Evolutionary conservation across 306 rosid genomes (phyloP), one percentile per base, ranked within the genome.

Genomic region (Prunus salicina): DNA sequence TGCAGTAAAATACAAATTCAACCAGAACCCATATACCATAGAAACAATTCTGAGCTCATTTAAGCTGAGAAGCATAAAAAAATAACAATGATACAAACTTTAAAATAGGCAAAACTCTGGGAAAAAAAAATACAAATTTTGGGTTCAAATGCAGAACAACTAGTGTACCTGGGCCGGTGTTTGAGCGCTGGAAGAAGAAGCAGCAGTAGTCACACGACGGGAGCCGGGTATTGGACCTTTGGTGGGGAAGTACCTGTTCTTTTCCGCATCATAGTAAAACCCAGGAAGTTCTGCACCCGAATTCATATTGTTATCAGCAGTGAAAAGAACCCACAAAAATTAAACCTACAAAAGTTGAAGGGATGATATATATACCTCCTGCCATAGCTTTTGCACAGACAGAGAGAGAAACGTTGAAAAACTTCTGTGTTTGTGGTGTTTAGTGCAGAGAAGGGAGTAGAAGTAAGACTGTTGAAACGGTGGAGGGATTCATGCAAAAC

Each of bases 211-310:
- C 41, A 86, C 25, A 46, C 79, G 75, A 74, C 89, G 63, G 79
- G 90, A 81, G 19, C 98, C 97, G 1, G 97, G 98, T 13, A 88
- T 86, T n/a, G 90, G 96, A 12, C 94, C 91, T 75, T 90, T 94
- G 69, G 86, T 76, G 46, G 91, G 93, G 78, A 93, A 94, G 82
- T 90, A 94, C 75, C 96, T 82, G 75, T 89, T 90, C 93, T 85
- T 94, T 84, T 86, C 93, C 65, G 80, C 79, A 73, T 91, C 95
- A 78, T 73, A 94, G 60, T 94, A 94, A 78, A 86, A 94, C 76
- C 97, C 97, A 6, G 96, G 98, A 80, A 91, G 86, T 71, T 90
- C 96, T 94, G 90, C 49, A 20, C 53, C 38, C 50, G 53, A 16
- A 55, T 46, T 10, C 41, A 50, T 64, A 64, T 8, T 28, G 22